Conservation (phyloP, 2,329 filamentous ascomycete genomes). For the Aspergillus sp. region DNA sequence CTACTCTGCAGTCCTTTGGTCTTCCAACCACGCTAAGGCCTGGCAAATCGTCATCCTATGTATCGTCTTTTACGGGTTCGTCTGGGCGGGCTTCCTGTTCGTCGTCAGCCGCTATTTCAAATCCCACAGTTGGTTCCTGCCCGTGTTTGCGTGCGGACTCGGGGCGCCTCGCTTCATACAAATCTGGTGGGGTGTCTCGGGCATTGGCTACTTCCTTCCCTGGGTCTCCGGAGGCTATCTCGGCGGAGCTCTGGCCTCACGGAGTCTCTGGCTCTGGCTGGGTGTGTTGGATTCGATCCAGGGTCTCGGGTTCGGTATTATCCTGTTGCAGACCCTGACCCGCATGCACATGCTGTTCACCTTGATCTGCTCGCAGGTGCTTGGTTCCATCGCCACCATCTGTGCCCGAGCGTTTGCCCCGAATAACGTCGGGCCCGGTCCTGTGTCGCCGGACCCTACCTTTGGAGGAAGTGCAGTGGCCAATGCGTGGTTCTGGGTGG, state of each 20-base stretch:
- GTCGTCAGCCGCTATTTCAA: slow-evolving; percentile 57
- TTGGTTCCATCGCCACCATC: slow-evolving; percentile 64
- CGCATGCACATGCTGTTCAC: slow-evolving; percentile 64
- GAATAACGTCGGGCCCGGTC: slow-evolving; percentile 60
- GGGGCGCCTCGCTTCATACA: slow-evolving; percentile 66
- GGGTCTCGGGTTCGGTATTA: slow-evolving; percentile 67
- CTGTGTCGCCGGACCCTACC: slow-evolving; percentile 63
- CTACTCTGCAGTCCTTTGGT: slow-evolving; percentile 52
- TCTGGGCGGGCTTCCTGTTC: slow-evolving; percentile 53
- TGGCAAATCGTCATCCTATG: slow-evolving; percentile 60
- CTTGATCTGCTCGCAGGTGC: slow-evolving; percentile 59
- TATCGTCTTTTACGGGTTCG: slow-evolving; percentile 50
- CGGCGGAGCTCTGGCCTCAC: slow-evolving; percentile 56
- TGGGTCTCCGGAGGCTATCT: slow-evolving; percentile 58
- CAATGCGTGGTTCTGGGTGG: slow-evolving; percentile 62
- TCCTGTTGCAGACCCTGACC: slow-evolving; percentile 64
- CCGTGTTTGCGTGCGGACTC: slow-evolving; percentile 67
- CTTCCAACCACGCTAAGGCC: slow-evolving; percentile 54
- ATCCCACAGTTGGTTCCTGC: slow-evolving; percentile 65
- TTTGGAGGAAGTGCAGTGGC: slow-evolving; percentile 48
- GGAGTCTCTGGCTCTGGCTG: slow-evolving; percentile 66
- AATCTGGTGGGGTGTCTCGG: slow-evolving; percentile 64
- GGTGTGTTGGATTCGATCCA: slow-evolving; percentile 65
- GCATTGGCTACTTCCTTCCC: slow-evolving; percentile 61
- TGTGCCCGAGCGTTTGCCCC: slow-evolving; percentile 61